Percentiles rank a stretch among this genome's conserved stretches.
Evolutionary conservation across 192 early-diverging fungal genomes (phyloP).

Genomic region (Entomortierella lignicola): DNA sequence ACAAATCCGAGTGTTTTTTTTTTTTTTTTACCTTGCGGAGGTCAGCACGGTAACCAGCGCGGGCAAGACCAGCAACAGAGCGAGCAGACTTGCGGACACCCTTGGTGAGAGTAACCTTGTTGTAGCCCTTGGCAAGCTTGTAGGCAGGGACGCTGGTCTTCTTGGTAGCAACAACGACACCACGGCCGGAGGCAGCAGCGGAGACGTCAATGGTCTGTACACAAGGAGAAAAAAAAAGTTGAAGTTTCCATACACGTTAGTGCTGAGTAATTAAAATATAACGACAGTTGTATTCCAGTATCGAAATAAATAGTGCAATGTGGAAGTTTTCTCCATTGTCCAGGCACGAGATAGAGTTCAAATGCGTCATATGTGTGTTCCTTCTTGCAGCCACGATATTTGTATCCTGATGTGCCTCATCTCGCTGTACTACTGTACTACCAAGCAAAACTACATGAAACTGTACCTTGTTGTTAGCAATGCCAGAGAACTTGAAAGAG

Average conservation of each 20-base stretch:
- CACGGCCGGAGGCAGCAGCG: conserved; percentile 65
- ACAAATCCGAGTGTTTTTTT: not conserved
- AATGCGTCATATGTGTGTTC: too few species aligned
- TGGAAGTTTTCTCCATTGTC: not conserved
- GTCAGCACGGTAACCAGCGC: conserved; percentile 76
- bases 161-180: conserved; percentile 71
- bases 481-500: conserved; percentile 85
- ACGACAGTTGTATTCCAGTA: not conserved
- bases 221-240: not conserved
- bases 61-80: conserved; percentile 69
- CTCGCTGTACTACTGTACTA: not conserved
- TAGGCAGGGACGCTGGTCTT: conserved; percentile 65
- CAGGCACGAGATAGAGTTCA: too few species aligned
- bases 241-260: not conserved
- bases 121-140: conserved; percentile 64
- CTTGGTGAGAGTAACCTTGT: conserved; percentile 69
- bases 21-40: conserved; percentile 64
- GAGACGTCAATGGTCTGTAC: conserved; percentile 69
- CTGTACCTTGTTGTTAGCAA: conserved; percentile 80
- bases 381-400: too few species aligned
- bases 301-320: not conserved
- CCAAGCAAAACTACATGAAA: not conserved
- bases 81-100: conserved; percentile 71
- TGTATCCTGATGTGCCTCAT: too few species aligned
- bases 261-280: not conserved